Evolutionary conservation across 2,329 filamentous ascomycete genomes (phyloP), one percentile per base, ranked within the genome.

Genomic region (Talaromyces pinophilus): DNA sequence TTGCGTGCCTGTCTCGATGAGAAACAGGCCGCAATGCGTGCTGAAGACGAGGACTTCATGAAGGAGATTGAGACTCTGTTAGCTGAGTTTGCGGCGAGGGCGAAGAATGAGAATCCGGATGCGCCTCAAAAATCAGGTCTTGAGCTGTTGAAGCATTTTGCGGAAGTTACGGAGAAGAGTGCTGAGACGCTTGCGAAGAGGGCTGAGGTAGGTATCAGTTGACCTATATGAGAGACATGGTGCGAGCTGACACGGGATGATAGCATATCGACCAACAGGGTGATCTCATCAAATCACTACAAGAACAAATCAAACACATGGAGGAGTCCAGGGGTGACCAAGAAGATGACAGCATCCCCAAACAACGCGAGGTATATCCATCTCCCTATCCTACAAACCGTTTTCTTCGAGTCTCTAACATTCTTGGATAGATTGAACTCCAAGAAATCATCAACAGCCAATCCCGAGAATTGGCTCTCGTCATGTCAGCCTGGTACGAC

Each of bases 81-180:
- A 44, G 75, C 77, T 19, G 77, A 80, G 64, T 75, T 80, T 66
- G 75, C 76, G n/a, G 75, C 73, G 28, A 73, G 75, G 54, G 74
- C 76, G 22, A 75, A 72, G 25, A 74, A 71, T 13, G 73, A 77
- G 52, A 71, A 72, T 10, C 70, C 73, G 2, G 76, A 77, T 46
- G 69, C 72, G 35, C 68, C 75, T 11, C 73, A 79, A 61, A 75
- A 79, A 65, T 78, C 78, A 13, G 75, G 73, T 48, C 72, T 76
- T 44, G 77, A 81, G 62, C 74, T 81, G 50, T 71, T 78, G 22
- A 79, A 78, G 64, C 77, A 79, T 69, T 82, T 81, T 46, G 81
- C 81, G n/a, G 83, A 83, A 33, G 82, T 85, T 48, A 82, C 85
- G 67, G 86, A 86, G 76, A 87, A 87, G 70, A 86, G 81, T 60